Evolutionary conservation across 108 stramenopile species (phyloP).

Genomic region (Skeletonema tropicum): DNA sequence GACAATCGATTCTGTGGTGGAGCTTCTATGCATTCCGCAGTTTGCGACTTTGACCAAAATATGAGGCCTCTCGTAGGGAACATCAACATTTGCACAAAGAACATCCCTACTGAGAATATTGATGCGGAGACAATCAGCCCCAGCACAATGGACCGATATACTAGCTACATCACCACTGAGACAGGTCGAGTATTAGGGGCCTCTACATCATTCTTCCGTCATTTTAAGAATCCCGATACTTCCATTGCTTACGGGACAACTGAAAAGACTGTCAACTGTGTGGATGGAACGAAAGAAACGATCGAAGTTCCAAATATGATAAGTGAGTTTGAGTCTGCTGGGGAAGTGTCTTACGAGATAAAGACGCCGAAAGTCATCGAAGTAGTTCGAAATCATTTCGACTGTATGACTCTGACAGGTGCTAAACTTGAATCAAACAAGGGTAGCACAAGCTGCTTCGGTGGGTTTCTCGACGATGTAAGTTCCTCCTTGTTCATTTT

Average conservation of each 20-base stretch:
- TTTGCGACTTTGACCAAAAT: conserved; percentile 53
- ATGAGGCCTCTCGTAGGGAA: conserved; percentile 47
- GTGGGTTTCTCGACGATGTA: conserved; percentile 45
- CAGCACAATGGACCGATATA: conserved; percentile 16
- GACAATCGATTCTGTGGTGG: conserved; percentile 49
- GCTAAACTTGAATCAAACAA: conserved; percentile 62
- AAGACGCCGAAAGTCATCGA: conserved; percentile 75
- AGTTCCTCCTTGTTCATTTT: conserved; percentile 4
- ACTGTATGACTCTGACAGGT: conserved; percentile 73
- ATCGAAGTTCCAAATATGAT: conserved; percentile 40
- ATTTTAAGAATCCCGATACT: conserved; percentile 38
- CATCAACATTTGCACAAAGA: conserved; percentile 49
- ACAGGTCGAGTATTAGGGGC: conserved; percentile 44
- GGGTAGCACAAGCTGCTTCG: conserved; percentile 34
- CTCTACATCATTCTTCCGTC: conserved; percentile 38
- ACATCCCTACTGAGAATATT: conserved; percentile 14
- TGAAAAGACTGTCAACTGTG: conserved; percentile 31
- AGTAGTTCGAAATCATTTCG: conserved; percentile 83
- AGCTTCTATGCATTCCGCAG: conserved; percentile 40
- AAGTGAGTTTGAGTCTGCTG: conserved; percentile 17
- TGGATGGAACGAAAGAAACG: conserved; percentile 40
- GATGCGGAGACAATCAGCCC: conserved; percentile 10
- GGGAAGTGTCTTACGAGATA: conserved; percentile 49
- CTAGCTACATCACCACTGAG: conserved; percentile 36
- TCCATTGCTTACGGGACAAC: conserved; percentile 23